These are phyloP conservation scores for Yamadazyma siamensis DNA, from an alignment of 1,139 yeast species.

Conservation along the genomic window DNA sequence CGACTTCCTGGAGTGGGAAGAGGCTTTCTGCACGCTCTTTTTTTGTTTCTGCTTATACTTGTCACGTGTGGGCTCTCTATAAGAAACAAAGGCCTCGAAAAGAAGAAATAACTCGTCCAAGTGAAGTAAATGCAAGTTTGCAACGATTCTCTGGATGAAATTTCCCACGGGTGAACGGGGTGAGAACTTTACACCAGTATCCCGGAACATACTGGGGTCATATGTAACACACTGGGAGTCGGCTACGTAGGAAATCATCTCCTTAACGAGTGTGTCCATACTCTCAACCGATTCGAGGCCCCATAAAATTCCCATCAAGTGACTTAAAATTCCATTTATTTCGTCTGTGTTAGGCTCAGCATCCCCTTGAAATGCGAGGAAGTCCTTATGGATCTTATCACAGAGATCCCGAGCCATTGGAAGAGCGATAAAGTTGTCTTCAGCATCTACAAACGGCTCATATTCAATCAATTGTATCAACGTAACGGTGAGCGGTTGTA, in stretches of 20 bases:
- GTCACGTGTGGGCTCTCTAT: constrained; percentile 37
- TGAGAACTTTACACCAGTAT: constrained; percentile 17
- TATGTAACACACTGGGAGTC: constrained; percentile 6
- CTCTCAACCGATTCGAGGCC: constrained; percentile 31
- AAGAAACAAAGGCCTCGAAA: constrained; percentile 54
- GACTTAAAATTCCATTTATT: too few species aligned
- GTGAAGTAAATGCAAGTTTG: constrained; percentile 50
- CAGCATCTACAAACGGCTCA: constrained; percentile 21
- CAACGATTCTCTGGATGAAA: constrained; percentile 35
- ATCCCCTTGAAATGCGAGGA: too few species aligned
- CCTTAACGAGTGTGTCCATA: constrained; percentile 20
- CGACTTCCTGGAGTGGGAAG: constrained; percentile 4
- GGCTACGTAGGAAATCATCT: constrained; percentile 7
- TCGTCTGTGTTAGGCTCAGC: too few species aligned
- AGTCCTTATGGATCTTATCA: too few species aligned
- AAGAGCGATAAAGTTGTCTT: constrained; percentile 20
- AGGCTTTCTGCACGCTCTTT: neutral
- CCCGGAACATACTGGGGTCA: neutral
- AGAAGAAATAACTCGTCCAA: constrained; percentile 55
- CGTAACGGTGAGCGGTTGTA: constrained; percentile 11
- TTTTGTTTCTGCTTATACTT: constrained; percentile 12
- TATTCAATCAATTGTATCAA: constrained; percentile 23
- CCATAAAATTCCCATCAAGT: constrained; percentile 24
- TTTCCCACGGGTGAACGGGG: constrained; percentile 37
- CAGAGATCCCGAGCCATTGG: constrained; percentile 29